Evolutionary conservation across 2,329 filamentous ascomycete genomes (phyloP).

Genomic region (Lasiodiplodia sp.): DNA sequence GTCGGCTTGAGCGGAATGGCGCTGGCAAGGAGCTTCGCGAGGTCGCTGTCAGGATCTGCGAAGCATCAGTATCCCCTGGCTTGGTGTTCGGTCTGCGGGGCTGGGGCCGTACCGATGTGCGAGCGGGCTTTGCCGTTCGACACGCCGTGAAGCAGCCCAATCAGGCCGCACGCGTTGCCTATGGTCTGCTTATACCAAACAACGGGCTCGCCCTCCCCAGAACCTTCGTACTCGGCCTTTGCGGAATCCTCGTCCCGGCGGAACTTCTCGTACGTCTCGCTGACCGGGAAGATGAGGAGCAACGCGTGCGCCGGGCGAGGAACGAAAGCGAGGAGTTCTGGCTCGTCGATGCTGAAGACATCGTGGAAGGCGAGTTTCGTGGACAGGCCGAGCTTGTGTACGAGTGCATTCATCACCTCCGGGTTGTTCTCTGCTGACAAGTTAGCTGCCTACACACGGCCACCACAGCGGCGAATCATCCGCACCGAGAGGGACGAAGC

Average conservation of each 20-base stretch:
- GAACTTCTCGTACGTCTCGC: slow-evolving; percentile 48
- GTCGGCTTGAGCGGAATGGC: slow-evolving; percentile 74
- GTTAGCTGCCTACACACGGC: slow-evolving; percentile 4
- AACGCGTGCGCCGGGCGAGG: slow-evolving; percentile 62
- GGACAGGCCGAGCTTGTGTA: slow-evolving; percentile 58
- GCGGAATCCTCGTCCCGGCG: slow-evolving; percentile 53
- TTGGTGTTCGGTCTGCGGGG: neutral
- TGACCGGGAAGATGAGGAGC: slow-evolving; percentile 60
- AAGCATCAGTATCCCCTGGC: slow-evolving; percentile 24
- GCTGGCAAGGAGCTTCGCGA: slow-evolving; percentile 70
- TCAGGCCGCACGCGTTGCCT: slow-evolving; percentile 65
- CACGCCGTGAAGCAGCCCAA: slow-evolving; percentile 62
- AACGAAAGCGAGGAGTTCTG: slow-evolving; percentile 57
- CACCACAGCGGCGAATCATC: no score
- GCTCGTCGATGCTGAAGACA: slow-evolving; percentile 60
- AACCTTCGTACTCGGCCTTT: slow-evolving; percentile 53
- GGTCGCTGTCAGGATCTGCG: slow-evolving; percentile 58
- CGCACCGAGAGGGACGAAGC: slow-evolving; percentile 49
- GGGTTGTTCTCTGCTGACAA: slow-evolving; percentile 61
- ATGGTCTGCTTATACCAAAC: slow-evolving; percentile 68
- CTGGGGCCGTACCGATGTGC: slow-evolving; percentile 44
- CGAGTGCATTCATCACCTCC: slow-evolving; percentile 59
- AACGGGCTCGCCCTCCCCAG: slow-evolving; percentile 59
- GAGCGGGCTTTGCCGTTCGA: slow-evolving; percentile 57
- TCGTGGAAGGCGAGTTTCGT: slow-evolving; percentile 60